Percentiles rank a stretch among this genome's conserved stretches.
Conservation (phyloP, 257 asterid genomes). For the Mentha longifolia region DNA sequence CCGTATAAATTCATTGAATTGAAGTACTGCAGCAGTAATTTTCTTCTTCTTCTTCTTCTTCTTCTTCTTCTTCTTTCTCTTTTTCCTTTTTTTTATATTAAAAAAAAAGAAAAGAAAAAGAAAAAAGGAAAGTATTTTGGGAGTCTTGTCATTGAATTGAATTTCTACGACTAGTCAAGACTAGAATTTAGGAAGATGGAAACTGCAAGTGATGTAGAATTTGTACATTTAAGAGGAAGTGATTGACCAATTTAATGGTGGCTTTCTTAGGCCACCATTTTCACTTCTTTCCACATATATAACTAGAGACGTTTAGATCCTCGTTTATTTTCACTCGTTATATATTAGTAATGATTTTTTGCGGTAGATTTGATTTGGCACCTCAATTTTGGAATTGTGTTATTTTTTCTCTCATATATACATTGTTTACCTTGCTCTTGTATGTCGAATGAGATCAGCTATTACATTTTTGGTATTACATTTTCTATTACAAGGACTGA, state of each 20-base stretch:
- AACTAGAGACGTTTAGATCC: background rate
- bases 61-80: background rate
- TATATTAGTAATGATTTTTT: too few species aligned
- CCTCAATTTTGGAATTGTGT: background rate
- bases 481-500: too few species aligned
- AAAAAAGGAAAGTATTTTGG: too few species aligned
- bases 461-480: too few species aligned
- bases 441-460: too few species aligned
- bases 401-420: too few species aligned
- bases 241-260: background rate
- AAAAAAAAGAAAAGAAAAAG: too few species aligned
- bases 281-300: constrained; percentile 25
- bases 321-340: constrained; percentile 6
- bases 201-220: constrained; percentile 24
- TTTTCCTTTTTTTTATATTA: too few species aligned
- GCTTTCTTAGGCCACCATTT: background rate
- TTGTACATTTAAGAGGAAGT: constrained; percentile 39
- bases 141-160: background rate
- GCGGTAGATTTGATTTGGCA: background rate
- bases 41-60: background rate
- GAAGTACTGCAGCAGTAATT: background rate
- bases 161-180: constrained; percentile 26
- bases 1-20: constrained; percentile 36
- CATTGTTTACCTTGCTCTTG: too few species aligned
- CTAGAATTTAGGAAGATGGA: constrained; percentile 7